Percentiles rank a stretch among this genome's conserved stretches.
Evolutionary conservation across 75 land plant genomes (phyloP).

Genomic region (Isoetes taiwanensis): DNA sequence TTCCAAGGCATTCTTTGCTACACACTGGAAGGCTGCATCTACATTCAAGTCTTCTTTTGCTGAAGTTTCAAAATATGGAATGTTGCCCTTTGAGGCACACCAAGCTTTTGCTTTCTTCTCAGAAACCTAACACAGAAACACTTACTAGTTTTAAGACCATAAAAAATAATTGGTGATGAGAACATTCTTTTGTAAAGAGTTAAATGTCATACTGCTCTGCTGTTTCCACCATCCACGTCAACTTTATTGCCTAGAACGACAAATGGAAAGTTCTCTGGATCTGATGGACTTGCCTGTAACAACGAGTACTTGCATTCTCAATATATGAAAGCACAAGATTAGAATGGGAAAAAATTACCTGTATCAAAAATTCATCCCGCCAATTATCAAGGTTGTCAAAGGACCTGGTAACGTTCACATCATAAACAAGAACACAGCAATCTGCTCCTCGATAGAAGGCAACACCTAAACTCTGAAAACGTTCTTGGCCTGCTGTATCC

Average conservation of each 20-base stretch:
- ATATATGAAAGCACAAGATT: constrained; percentile 17
- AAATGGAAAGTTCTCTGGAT: constrained; percentile 4
- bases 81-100: constrained; percentile 62
- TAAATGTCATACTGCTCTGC: constrained; percentile 1
- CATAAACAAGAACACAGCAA: constrained; percentile 66
- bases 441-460: constrained; percentile 72
- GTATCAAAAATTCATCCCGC: constrained; percentile 54
- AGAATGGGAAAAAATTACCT: constrained; percentile 44
- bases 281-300: constrained; percentile 4
- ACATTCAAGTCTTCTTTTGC: constrained; percentile 66
- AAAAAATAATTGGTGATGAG: too few species aligned
- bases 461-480: constrained; percentile 62
- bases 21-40: constrained; percentile 53
- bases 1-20: constrained; percentile 67
- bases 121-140: constrained; percentile 51
- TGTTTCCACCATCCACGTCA: constrained; percentile 6
- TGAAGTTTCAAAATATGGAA: constrained; percentile 92
- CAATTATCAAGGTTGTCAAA: constrained; percentile 46
- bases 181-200: too few species aligned
- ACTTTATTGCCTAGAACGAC: constrained; percentile 4
- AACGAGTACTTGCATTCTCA: neutral
- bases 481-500: constrained; percentile 74
- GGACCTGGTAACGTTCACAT: constrained; percentile 49
- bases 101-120: constrained; percentile 64
- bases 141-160: too few species aligned